Base-by-base conservation (phyloP, 2,329 filamentous ascomycete species). In the Nigrospora oryzae region DNA sequence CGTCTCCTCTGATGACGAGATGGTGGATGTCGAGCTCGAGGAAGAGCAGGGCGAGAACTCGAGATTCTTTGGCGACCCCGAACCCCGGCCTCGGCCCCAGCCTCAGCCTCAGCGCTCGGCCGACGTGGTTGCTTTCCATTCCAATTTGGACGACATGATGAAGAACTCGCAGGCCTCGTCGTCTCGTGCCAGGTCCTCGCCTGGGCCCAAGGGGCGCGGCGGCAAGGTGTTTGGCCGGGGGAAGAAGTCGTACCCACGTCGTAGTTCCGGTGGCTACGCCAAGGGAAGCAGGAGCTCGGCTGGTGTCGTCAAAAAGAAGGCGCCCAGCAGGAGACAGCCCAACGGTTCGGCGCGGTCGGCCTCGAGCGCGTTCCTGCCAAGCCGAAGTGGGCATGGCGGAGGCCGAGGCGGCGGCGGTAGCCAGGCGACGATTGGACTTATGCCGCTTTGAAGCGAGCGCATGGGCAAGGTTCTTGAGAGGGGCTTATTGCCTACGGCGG, bases 41-140 rank as follows among this genome's bases (percentile, higher is more conserved):
- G 56, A 55, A 12, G 49, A 48, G 5, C 51, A 48, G 10, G 56
- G 64, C 14, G 64, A 67, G 43, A 56, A 65, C 28, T 79, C 75
- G 2, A 69, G 67, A 44, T 79, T 73, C 56, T 79, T 78, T 48
- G 53, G 46, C 17, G 11, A 40, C 49, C 19, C 50, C 46, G 35
- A 40, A 10, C 23, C 23, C 5, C 5, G 10, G 23, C 23, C 5
- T 28, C 23, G 23, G 23, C 23, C 23, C 8, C 23, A 28, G 23
- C 23, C 23, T 10, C 23, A 28, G 23, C 23, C 23, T 10, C 23
- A 28, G 23, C 23, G 23, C 10, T 5, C 23, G 23, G 23, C 23
- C 23, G 23, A 28, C 23, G 23, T 28, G 23, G 23, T 28, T 28
- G 23, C 23, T 28, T 28, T 58, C 36, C 40, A 35, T 36, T 32